A percentile compares a stretch with the other conserved stretches of the same genome.
phyloP scores from a whole-genome alignment of 2,329 filamentous ascomycete genomes.

The Hortaea sp. region DNA sequence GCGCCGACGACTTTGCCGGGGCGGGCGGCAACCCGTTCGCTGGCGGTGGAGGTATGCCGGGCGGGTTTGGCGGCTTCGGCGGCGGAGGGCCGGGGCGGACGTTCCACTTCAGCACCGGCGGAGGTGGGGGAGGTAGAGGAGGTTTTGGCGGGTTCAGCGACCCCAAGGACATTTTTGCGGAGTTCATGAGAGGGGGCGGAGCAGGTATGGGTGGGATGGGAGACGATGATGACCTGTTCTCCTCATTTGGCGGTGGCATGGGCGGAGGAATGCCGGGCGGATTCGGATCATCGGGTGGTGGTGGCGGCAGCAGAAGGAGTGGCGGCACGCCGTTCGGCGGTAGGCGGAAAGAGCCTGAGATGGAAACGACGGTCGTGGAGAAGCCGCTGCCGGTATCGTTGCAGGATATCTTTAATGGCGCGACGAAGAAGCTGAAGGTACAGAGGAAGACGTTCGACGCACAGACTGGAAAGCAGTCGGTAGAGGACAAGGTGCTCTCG shows the following conservation, averaged over 20 bases:
- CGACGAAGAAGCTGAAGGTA: constrained; percentile 95
- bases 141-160: constrained; percentile 72
- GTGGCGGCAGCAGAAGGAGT: constrained; percentile 31
- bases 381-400: constrained; percentile 69
- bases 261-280: constrained; percentile 20
- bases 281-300: constrained; percentile 30
- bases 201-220: constrained; percentile 38
- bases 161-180: constrained; percentile 72
- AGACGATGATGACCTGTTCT: constrained; percentile 49
- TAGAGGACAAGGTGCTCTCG: constrained; percentile 81
- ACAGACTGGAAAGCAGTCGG: constrained; percentile 68
- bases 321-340: constrained; percentile 17
- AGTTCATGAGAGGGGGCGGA: constrained; percentile 60
- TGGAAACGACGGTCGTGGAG: constrained; percentile 86
- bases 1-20: constrained; percentile 40
- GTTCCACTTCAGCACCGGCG: constrained; percentile 54
- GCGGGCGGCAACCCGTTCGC: constrained; percentile 31
- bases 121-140: constrained; percentile 40
- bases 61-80: constrained; percentile 42
- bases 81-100: constrained; percentile 36
- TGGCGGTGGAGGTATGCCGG: constrained; percentile 51
- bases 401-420: constrained; percentile 80
- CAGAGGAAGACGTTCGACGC: constrained; percentile 89
- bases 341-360: constrained; percentile 45
- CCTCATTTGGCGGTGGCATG: constrained; percentile 38